A percentile compares a stretch with the other conserved stretches of the same genome.
Conservation (phyloP, 2,329 filamentous ascomycete genomes). For the Pseudogymnoascus sp. region DNA sequence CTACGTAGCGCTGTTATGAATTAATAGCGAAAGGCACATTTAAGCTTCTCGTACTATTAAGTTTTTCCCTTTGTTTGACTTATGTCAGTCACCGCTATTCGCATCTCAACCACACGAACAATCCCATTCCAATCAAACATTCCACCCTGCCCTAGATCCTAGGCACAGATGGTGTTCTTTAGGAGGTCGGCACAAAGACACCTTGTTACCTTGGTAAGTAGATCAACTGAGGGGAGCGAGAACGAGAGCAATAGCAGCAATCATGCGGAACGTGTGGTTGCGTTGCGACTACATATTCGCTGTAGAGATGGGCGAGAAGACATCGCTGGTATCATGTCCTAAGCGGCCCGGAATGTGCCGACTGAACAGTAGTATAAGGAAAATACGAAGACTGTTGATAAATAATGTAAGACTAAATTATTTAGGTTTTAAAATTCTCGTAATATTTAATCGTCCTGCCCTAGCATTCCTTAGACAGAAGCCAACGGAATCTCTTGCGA, state of each 20-base stretch:
- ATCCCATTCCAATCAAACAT: constrained; percentile 79
- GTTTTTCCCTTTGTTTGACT: not conserved
- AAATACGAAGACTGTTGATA: no score
- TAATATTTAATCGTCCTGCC: no score
- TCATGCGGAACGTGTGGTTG: no score
- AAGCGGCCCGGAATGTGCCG: no score
- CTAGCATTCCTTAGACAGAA: not conserved
- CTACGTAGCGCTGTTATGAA: not conserved
- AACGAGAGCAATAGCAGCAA: no score
- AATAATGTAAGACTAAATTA: no score
- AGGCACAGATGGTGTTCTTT: constrained; percentile 69
- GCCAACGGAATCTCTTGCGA: not conserved
- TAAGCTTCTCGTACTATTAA: not conserved
- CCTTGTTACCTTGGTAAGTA: constrained; percentile 72
- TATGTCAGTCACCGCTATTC: not conserved
- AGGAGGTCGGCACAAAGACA: constrained; percentile 76
- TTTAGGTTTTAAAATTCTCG: no score
- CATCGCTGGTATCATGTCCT: no score
- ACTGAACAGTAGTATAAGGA: no score
- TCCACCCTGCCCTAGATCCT: constrained; percentile 67
- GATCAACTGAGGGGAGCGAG: constrained; percentile 35
- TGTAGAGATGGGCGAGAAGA: no score
- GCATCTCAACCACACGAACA: constrained; percentile 52
- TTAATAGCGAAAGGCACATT: not conserved
- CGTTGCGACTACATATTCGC: no score